Conservation (phyloP, 805 yeast species). For the Yamadazyma sp. region DNA sequence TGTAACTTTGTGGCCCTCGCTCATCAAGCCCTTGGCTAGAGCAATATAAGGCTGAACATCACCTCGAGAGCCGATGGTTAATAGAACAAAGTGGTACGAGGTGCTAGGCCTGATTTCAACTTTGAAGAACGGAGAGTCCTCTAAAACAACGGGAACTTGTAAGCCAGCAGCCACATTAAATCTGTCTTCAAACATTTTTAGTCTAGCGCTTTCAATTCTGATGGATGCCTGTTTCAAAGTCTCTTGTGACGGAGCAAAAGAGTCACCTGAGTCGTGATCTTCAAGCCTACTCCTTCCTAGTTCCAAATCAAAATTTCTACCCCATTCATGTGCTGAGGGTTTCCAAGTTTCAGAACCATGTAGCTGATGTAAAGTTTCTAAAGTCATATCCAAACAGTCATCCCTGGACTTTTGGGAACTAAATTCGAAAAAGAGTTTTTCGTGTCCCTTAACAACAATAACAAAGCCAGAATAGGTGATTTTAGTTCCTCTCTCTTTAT, state of each 20-base stretch:
- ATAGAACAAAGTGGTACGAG: slow-evolving; percentile 58
- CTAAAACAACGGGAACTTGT: slow-evolving; percentile 67
- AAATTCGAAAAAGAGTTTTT: slow-evolving; percentile 77
- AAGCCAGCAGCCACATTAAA: slow-evolving; percentile 59
- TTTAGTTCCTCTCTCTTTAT: slow-evolving; percentile 65
- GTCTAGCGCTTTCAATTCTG: slow-evolving; percentile 54
- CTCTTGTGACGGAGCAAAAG: slow-evolving; percentile 11
- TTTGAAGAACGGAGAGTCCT: slow-evolving; percentile 57
- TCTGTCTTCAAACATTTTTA: slow-evolving; percentile 66
- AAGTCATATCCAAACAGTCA: slow-evolving; percentile 61
- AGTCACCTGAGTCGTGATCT: slow-evolving; percentile 2
- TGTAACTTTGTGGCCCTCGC: slow-evolving; percentile 80
- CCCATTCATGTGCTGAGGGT: slow-evolving; percentile 27
- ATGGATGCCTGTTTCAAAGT: slow-evolving; percentile 19
- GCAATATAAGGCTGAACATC: slow-evolving; percentile 97
- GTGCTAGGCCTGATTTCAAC: slow-evolving; percentile 54
- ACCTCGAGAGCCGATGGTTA: slow-evolving; percentile 94
- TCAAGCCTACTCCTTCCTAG: slow-evolving; percentile 17
- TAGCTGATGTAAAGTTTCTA: slow-evolving; percentile 49
- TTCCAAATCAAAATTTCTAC: slow-evolving; percentile 20
- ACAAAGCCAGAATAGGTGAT: slow-evolving; percentile 71
- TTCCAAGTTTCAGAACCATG: slow-evolving; percentile 26
- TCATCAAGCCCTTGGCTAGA: slow-evolving; percentile 70
- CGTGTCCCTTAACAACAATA: slow-evolving; percentile 68
- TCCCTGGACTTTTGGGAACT: slow-evolving; percentile 62